Evolutionary conservation across 2,329 filamentous ascomycete genomes (phyloP), one percentile per base, ranked within the genome.

Genomic region (Hymenoscyphus repandus): DNA sequence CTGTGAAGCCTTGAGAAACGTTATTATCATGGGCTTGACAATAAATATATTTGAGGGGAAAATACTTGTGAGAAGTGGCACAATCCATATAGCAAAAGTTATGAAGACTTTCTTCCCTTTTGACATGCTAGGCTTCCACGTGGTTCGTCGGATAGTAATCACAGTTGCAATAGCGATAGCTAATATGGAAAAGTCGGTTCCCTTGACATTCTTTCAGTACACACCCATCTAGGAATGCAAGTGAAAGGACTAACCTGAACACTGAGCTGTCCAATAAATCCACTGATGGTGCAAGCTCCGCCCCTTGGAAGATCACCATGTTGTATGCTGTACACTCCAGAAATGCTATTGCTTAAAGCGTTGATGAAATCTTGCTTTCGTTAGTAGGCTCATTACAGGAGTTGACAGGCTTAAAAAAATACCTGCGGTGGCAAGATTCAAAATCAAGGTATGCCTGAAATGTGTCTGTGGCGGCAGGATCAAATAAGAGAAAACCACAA

Each of bases 241-340:
- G 6, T 12, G 10, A 27, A 20, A 6, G 12, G n/a, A 31, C 43
- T n/a, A 40, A 56, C 56, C 49, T 75, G 72, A 11, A 74, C 72
- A 2, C 69, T 72, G 41, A 74, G 63, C 48, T 75, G 74, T 20
- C 71, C 71, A 34, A 74, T 53, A 61, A 69, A 73, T 33, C 72
- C 73, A 55, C 74, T 76, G 15, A 69, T 49, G 7, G 63, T 64
- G 54, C 73, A 75, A 2, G 65, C 66, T 27, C 22, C 22, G 7
- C 22, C 22, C 22, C 22, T 27, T 27, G 22, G 22, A 7, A 27
- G 22, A 27, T 27, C 22, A 4, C 22, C 22, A 27, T 27, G 22
- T 7, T 7, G 22, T 27, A n/a, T n/a, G n/a, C n/a, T n/a, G n/a
- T n/a, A n/a, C n/a, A n/a, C n/a, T n/a, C n/a, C n/a, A n/a, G n/a